Evolutionary conservation across 306 rosid genomes (phyloP), one percentile per base, ranked within the genome.

Genomic region (Gillenia trifoliata): DNA sequence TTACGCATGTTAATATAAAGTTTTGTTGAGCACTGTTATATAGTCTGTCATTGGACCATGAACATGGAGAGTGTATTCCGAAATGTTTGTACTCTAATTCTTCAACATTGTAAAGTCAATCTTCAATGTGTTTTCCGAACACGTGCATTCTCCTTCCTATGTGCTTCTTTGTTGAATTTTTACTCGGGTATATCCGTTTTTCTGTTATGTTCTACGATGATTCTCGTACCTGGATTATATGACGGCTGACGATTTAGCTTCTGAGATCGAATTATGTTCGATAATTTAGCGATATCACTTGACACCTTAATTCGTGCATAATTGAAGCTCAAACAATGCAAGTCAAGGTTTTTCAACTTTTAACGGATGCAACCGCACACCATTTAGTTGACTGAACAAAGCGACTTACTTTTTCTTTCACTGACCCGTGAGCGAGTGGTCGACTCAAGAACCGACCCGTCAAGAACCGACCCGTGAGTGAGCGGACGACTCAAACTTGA

Each of bases 1-100:
- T 56, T 31, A 22, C 43, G 28, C 43, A 45, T 68, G 22, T 40
- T 23, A 25, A 67, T 77, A 66, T 57, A 72, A 52, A 74, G 74
- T 65, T 66, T 41, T 12, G 17, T 60, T n/a, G 19, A 64, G 60
- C n/a, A 33, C 30, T 4, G 20, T 65, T 25, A 11, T 31, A 16
- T 19, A 56, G 69, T 57, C 45, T 43, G 28, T 66, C 20, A 4
- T 34, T 76, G 36, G 66, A 60, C 65, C 33, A 29, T 66, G 62
- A 28, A 61, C 64, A 67, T 75, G 73, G 56, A 56, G 47, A 16
- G 50, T 69, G 36, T 26, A 12, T 61, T 62, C 4, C 11, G 50
- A 49, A 49, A 62, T 16, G 10, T 68, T 60, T 40, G 66, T n/a
- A 36, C 59, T 19, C 26, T 4, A 10, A 33, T 64, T 64, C 45